phyloP scores from a whole-genome alignment of 164 flowering plant species.

The Magnolia sinica region DNA sequence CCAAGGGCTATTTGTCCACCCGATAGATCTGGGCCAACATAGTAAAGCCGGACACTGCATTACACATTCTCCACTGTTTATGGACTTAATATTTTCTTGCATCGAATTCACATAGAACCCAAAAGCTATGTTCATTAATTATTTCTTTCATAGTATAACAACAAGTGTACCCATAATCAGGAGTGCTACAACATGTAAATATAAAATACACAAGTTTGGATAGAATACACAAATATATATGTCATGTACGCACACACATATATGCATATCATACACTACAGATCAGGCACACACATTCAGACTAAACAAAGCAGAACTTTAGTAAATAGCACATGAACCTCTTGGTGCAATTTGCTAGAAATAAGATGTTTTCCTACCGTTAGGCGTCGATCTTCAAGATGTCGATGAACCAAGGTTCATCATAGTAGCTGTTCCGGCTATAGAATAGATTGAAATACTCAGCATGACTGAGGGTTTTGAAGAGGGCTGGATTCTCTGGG shows the following conservation, averaged over 20 bases:
- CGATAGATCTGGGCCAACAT: too few relatives aligned
- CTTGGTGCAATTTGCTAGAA: not conserved
- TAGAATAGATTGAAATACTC: not conserved
- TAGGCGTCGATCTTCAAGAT: not conserved
- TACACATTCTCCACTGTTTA: too few relatives aligned
- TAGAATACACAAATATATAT: not conserved
- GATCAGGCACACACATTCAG: constrained; percentile 3
- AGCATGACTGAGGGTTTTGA: not conserved
- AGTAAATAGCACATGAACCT: not conserved
- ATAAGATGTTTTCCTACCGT: too few relatives aligned
- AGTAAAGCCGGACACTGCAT: too few relatives aligned
- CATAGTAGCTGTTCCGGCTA: not conserved
- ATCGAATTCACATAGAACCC: too few relatives aligned
- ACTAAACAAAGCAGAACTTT: constrained; percentile 1
- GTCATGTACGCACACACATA: constrained; percentile 11
- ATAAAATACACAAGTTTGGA: not conserved
- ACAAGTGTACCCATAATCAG: not conserved
- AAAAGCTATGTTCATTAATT: too few relatives aligned
- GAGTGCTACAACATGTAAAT: not conserved
- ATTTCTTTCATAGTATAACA: not conserved
- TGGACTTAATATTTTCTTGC: too few relatives aligned
- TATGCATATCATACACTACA: not conserved
- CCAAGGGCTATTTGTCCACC: not conserved
- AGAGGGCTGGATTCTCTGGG: constrained; percentile 6
- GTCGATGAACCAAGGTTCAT: constrained; percentile 1